Percentiles rank a stretch among this genome's conserved stretches.
phyloP scores from a whole-genome alignment of 2,329 filamentous ascomycete species.

The Microdochium nivale region DNA sequence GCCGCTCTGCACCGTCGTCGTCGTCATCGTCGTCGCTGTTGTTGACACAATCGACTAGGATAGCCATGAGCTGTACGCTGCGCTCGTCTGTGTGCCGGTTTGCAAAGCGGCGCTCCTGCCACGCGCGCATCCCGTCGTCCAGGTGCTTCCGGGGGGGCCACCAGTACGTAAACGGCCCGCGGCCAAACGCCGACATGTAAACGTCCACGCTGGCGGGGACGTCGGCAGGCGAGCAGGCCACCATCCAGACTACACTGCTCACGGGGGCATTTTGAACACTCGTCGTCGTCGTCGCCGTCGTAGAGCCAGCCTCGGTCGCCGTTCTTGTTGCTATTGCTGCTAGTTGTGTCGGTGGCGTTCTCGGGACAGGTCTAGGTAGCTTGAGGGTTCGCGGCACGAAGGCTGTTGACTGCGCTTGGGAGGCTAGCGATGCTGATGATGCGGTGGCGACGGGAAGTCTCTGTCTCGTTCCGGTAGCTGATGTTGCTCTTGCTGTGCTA shows the following conservation, averaged over 20 bases:
- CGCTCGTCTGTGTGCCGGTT: slow-evolving; percentile 14
- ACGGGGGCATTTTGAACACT: neutral
- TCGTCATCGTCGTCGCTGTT: slow-evolving; percentile 11
- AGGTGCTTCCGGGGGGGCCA: slow-evolving; percentile 10
- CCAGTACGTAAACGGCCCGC: slow-evolving; percentile 17
- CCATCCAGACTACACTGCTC: neutral
- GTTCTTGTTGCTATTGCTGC: no score
- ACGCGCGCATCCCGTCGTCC: slow-evolving; percentile 11
- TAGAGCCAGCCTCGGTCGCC: no score
- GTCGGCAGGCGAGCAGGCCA: neutral
- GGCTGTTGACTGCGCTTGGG: no score
- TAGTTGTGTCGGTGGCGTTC: no score
- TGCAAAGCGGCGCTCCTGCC: slow-evolving; percentile 13
- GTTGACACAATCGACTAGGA: no score
- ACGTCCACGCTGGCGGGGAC: slow-evolving; percentile 6
- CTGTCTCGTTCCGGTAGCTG: no score
- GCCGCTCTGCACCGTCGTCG: slow-evolving; percentile 1
- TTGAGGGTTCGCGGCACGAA: no score
- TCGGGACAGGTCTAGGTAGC: no score
- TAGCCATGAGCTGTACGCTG: slow-evolving; percentile 18
- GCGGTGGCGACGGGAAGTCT: no score
- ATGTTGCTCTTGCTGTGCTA: no score
- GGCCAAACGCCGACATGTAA: slow-evolving; percentile 16
- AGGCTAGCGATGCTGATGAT: no score
- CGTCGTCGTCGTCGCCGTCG: neutral